phyloP scores from a whole-genome alignment of 768 basidiomycete species.

The Suillus variegatus region DNA sequence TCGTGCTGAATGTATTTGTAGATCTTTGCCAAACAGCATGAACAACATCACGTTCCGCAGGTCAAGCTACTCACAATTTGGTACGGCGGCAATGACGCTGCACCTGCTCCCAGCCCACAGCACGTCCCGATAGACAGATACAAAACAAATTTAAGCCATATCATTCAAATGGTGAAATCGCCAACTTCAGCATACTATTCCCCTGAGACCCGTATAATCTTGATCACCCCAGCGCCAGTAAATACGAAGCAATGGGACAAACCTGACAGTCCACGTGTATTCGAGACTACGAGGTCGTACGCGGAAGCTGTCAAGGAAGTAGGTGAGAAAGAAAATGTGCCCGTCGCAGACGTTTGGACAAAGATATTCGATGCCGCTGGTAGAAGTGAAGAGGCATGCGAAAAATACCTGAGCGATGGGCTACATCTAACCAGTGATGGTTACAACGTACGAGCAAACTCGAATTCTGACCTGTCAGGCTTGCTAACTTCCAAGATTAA shows the following conservation, averaged over 20 bases:
- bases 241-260: constrained; percentile 56
- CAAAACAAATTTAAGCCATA: constrained; percentile 58
- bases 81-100: constrained; percentile 91
- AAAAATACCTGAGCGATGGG: constrained; percentile 66
- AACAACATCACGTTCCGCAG: constrained; percentile 50
- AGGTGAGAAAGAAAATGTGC: constrained; percentile 53
- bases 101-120: constrained; percentile 62
- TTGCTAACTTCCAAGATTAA: constrained; percentile 3
- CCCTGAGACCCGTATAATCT: constrained; percentile 70
- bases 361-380: constrained; percentile 75
- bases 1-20: constrained; percentile 23
- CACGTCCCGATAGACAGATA: constrained; percentile 74
- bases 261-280: constrained; percentile 42
- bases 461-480: constrained; percentile 2
- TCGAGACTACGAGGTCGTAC: constrained; percentile 64
- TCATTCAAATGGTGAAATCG: constrained; percentile 64
- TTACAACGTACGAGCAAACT: constrained; percentile 57
- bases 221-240: constrained; percentile 86
- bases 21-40: constrained; percentile 58
- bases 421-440: constrained; percentile 78
- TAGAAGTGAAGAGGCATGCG: constrained; percentile 52
- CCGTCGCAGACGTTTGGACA: constrained; percentile 76
- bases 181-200: constrained; percentile 67
- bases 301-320: constrained; percentile 69
- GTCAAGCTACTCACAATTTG: constrained; percentile 81